Base-by-base conservation (phyloP, 2,329 filamentous ascomycete species). In the Clonostachys byssicola region DNA sequence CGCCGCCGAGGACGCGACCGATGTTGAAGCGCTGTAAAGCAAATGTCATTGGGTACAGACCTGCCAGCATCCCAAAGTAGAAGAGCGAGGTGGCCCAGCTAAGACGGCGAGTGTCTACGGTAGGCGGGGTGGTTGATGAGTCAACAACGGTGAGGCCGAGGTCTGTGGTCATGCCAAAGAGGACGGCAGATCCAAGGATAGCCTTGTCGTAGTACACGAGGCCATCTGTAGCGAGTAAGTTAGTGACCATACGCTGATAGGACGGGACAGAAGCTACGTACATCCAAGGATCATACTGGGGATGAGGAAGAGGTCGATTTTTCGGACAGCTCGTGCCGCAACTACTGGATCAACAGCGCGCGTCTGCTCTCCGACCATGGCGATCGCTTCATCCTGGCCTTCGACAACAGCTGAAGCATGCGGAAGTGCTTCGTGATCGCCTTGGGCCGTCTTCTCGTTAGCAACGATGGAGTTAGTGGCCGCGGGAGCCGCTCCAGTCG, bases 81-180 rank as follows among this genome's bases (percentile, higher is more conserved):
- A 91, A 90, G 56, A 89, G 73, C 0, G 85, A 89, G 0, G 86
- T 90, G 3, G 87, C 87, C 87, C 86, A 91, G 54, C 78, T 84
- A 30, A 91, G 75, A 12, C 87, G 77, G 0, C 78, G 75, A 0
- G 88, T 90, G 58, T 86, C 78, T 14, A 77, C 78, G 0, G 76
- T 77, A 1, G 78, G 74, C 0, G 84, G 83, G 2, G 54, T 60
- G 1, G 66, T 67, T 2, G 60, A 56, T 3, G 52, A 39, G 54
- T 73, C 63, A 5, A 86, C 65, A 5, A 86, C 66, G 33, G 73
- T 73, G 40, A 91, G 76, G 2, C 69, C 52, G 5, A 91, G 74
- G 58, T 90, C 86, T 4, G 70, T 68, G 1, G 85, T 89, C 86
- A 91, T 89, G 52, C 87, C 87, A 59, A 91, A 89, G 12, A 91